Evolutionary conservation across 176 grass and related monocot genomes (phyloP).

Genomic region (Triticum timopheevii): DNA sequence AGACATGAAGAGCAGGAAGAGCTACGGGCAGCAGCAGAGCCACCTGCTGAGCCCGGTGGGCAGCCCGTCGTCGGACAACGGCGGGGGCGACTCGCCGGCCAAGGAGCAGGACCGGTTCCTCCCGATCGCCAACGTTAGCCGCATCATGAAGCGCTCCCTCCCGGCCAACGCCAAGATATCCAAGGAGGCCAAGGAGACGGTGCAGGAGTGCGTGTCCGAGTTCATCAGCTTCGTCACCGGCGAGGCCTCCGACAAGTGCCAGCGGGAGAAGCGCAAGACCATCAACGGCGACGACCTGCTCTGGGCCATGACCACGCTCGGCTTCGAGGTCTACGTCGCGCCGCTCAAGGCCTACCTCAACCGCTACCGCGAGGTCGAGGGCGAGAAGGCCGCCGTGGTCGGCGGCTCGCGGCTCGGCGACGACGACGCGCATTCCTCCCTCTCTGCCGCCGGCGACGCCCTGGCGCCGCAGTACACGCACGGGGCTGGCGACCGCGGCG

Average conservation of each 20-base stretch:
- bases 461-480: not conserved
- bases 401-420: slow-evolving; percentile 24
- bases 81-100: slow-evolving; percentile 42
- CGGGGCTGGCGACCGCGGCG: not conserved
- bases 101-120: slow-evolving; percentile 93
- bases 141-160: slow-evolving; percentile 91
- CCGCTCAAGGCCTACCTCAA: slow-evolving; percentile 75
- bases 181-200: slow-evolving; percentile 92
- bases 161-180: slow-evolving; percentile 92
- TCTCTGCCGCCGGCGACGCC: not conserved
- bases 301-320: slow-evolving; percentile 92
- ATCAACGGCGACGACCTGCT: slow-evolving; percentile 96
- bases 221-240: slow-evolving; percentile 97
- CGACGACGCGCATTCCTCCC: not conserved
- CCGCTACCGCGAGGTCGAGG: slow-evolving; percentile 74
- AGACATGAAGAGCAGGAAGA: slow-evolving; percentile 69
- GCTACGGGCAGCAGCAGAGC: slow-evolving; percentile 36
- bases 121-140: slow-evolving; percentile 91
- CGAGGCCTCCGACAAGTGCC: slow-evolving; percentile 97
- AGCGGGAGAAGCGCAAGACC: slow-evolving; percentile 97
- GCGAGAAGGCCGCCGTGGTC: slow-evolving; percentile 61
- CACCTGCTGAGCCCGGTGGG: slow-evolving; percentile 55
- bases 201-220: slow-evolving; percentile 98
- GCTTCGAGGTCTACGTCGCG: slow-evolving; percentile 77
- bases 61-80: slow-evolving; percentile 66